Base-by-base conservation (phyloP, 148 eudicot genomes). In the Vaccinium myrtillus region DNA sequence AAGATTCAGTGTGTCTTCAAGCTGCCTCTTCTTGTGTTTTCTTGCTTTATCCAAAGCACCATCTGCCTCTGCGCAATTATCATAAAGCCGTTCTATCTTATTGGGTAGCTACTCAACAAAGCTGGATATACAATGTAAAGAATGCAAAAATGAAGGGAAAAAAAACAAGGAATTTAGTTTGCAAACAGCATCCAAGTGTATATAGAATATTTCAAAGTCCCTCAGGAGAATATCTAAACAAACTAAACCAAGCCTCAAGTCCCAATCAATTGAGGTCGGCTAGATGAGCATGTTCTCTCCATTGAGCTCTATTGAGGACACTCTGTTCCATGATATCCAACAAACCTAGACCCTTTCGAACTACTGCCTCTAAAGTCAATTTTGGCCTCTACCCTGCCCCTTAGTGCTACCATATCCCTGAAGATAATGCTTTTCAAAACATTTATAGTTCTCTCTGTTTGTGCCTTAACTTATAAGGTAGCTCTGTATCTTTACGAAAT, bases 31-130 rank as follows among this genome's bases (percentile, higher is more conserved):
- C 89, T 94, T 96, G 88, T 96, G 99, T 83, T 96, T 96, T 86
- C 98, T 94, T 49, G 99, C 98, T 93, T 96, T 96, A 86, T 96
- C 98, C n/a, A 96, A 88, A 79, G 99, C 98, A 87, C 99, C 99
- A 87, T 96, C 99, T 81, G 99, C 97, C 93, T 96, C 97, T 96
- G 95, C 85, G 87, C 10, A 82, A 50, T 75, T 79, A 27, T 79
- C 36, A 27, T 14, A 71, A 25, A 74, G 21, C 12, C 39, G n/a
- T 6, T 77, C 25, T 59, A 23, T 73, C 9, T 23, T 3, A 80
- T 9, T 77, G 9, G 30, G 81, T 58, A 73, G 80, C 73, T 74
- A 71, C 84, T 49, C 11, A 75, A 75, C 63, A 55, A 55, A 73
- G 32, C 79, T 54, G 79, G 19, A 53, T 71, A 51, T 53, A 15